These are phyloP conservation scores for Glebionis coronaria DNA, from an alignment of 129 eudicot genomes.

Conservation along the genomic window DNA sequence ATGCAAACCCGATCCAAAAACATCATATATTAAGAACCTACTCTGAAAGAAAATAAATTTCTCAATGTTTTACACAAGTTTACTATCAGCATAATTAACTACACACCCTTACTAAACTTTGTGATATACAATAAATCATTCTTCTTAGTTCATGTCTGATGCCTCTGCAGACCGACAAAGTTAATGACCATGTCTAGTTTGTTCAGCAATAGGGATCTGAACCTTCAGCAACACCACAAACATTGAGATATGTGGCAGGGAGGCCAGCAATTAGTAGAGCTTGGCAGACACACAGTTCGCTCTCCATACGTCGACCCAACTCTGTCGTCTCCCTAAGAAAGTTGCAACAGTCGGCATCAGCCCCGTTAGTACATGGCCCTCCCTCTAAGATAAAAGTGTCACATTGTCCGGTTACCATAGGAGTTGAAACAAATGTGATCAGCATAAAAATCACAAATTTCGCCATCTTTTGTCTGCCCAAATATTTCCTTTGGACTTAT, in stretches of 20 bases:
- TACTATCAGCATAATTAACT: too few species aligned
- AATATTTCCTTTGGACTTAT: not conserved
- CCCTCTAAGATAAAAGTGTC: not conserved
- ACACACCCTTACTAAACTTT: too few species aligned
- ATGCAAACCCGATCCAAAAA: constrained; percentile 61
- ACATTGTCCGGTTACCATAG: constrained; percentile 16
- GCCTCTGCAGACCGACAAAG: too few species aligned
- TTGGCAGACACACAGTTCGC: constrained; percentile 18
- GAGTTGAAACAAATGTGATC: not conserved
- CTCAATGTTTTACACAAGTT: too few species aligned
- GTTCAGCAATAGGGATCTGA: constrained; percentile 19
- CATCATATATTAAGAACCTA: constrained; percentile 26
- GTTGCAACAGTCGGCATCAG: constrained; percentile 17
- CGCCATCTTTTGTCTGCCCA: too few species aligned
- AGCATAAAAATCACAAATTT: too few species aligned
- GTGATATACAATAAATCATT: too few species aligned
- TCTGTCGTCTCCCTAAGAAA: too few species aligned
- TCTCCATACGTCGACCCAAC: constrained; percentile 15
- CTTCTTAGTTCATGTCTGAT: too few species aligned
- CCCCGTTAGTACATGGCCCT: constrained; percentile 10
- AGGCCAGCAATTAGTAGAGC: not conserved
- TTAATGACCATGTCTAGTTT: not conserved
- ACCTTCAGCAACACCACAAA: constrained; percentile 17
- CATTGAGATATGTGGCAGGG: constrained; percentile 6
- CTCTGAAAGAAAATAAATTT: too few species aligned